Evolutionary conservation across 108 stramenopile genomes (phyloP).

Genomic region (Skeletonema marinoi): DNA sequence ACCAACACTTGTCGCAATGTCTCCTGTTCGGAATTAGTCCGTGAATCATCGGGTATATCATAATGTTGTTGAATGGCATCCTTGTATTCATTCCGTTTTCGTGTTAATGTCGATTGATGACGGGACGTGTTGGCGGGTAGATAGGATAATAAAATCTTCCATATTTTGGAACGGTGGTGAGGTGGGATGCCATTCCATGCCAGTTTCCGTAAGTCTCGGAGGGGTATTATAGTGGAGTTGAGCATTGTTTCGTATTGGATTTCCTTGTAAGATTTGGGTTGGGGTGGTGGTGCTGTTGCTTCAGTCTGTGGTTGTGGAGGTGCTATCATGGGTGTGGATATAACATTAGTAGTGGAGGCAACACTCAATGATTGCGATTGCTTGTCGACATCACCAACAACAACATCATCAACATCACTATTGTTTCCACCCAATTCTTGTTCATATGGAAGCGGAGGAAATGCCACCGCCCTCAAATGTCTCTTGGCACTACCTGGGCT

Average conservation of each 20-base stretch:
- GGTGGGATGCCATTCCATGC: conserved; percentile 86
- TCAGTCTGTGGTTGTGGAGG: background rate
- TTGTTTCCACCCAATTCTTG: background rate
- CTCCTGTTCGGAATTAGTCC: conserved; percentile 92
- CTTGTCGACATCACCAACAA: background rate
- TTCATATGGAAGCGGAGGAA: background rate
- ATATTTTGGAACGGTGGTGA: conserved; percentile 63
- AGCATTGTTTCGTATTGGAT: conserved; percentile 63
- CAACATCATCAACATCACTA: background rate
- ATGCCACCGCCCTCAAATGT: background rate
- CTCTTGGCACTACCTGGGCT: background rate
- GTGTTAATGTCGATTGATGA: conserved; percentile 55
- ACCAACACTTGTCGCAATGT: conserved; percentile 95
- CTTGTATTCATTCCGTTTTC: conserved; percentile 82
- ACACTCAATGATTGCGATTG: background rate
- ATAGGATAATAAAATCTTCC: conserved; percentile 85
- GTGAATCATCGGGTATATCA: conserved; percentile 79
- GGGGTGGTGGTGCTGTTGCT: background rate
- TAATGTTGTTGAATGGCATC: conserved; percentile 86
- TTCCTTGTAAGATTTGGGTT: conserved; percentile 62
- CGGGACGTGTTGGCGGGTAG: conserved; percentile 76
- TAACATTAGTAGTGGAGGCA: background rate
- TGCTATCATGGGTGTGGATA: background rate
- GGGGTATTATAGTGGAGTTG: conserved; percentile 55
- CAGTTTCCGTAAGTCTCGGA: conserved; percentile 68